Evolutionary conservation across 345 rosid species (phyloP).

Genomic region (Lepidium didymum): DNA sequence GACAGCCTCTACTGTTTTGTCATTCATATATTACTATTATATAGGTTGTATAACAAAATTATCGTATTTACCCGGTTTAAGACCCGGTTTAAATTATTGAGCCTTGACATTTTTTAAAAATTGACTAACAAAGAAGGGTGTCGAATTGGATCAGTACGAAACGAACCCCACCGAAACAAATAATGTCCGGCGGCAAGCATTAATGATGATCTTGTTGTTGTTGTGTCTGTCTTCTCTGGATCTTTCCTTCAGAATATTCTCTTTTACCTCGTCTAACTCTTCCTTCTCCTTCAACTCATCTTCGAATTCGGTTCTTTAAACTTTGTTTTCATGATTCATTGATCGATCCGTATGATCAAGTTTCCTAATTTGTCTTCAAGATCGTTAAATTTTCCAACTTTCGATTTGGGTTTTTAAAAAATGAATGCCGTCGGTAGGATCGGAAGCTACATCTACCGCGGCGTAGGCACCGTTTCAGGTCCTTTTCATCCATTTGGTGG

Average conservation of each 20-base stretch:
- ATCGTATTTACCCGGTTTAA: too few relatives aligned
- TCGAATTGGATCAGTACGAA: slow-evolving; percentile 7
- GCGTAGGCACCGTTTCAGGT: slow-evolving; percentile 74
- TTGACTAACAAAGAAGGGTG: background rate
- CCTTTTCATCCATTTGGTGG: slow-evolving; percentile 98
- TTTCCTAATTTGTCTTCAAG: background rate
- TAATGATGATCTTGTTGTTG: background rate
- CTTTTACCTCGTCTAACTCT: slow-evolving; percentile 6
- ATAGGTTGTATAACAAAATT: too few relatives aligned
- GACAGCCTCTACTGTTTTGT: too few relatives aligned
- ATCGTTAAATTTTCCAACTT: background rate
- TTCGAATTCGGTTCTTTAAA: background rate
- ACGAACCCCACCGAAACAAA: slow-evolving; percentile 23
- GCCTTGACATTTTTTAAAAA: background rate
- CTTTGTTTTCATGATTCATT: background rate
- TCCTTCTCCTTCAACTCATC: background rate
- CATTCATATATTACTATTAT: too few relatives aligned
- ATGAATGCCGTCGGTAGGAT: slow-evolving; percentile 85
- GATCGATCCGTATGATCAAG: slow-evolving; percentile 11
- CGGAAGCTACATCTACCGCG: slow-evolving; percentile 77
- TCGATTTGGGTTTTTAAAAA: slow-evolving; percentile 20
- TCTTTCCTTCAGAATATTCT: slow-evolving; percentile 14
- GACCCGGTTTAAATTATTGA: background rate
- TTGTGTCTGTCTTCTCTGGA: background rate
- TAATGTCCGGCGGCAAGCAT: slow-evolving; percentile 22